Evolutionary conservation across 306 rosid species (phyloP).

Genomic region (Cyclanthera cordifolia): DNA sequence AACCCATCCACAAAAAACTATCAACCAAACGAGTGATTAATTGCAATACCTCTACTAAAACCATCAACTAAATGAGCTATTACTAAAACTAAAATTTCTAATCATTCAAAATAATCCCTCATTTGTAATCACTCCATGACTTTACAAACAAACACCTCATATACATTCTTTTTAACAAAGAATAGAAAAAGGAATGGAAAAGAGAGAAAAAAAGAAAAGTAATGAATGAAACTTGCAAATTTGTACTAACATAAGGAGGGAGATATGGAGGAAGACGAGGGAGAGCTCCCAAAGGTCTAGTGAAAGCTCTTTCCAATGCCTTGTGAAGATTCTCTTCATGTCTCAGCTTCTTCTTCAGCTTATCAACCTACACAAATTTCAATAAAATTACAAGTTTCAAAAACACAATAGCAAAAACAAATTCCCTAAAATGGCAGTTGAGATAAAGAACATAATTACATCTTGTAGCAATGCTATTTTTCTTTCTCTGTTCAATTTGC

Average conservation of each 20-base stretch:
- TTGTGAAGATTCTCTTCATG: constrained; percentile 93
- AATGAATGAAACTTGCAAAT: not conserved
- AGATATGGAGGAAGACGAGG: constrained; percentile 99
- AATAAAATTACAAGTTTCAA: not conserved
- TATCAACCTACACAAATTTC: constrained; percentile 54
- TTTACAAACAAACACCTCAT: too few species aligned
- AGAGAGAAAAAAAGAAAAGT: not conserved
- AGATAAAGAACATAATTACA: constrained; percentile 31
- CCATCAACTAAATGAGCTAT: too few species aligned
- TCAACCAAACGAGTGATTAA: too few species aligned
- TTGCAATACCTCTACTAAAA: too few species aligned
- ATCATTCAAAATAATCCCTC: too few species aligned
- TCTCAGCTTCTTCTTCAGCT: constrained; percentile 85
- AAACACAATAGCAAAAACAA: constrained; percentile 5
- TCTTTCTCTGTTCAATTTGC: constrained; percentile 60
- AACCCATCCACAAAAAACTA: too few species aligned
- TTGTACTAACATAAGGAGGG: constrained; percentile 62
- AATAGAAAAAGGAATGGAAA: not conserved
- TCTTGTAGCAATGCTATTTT: constrained; percentile 76
- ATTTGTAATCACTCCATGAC: too few species aligned
- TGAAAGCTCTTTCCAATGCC: constrained; percentile 85
- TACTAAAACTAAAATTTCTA: too few species aligned
- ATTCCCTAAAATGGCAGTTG: not conserved
- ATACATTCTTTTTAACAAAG: too few species aligned
- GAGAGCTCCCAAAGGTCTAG: constrained; percentile 81